Base-by-base conservation (phyloP, 2,329 filamentous ascomycete genomes). In the Pyricularia pennisetigena region DNA sequence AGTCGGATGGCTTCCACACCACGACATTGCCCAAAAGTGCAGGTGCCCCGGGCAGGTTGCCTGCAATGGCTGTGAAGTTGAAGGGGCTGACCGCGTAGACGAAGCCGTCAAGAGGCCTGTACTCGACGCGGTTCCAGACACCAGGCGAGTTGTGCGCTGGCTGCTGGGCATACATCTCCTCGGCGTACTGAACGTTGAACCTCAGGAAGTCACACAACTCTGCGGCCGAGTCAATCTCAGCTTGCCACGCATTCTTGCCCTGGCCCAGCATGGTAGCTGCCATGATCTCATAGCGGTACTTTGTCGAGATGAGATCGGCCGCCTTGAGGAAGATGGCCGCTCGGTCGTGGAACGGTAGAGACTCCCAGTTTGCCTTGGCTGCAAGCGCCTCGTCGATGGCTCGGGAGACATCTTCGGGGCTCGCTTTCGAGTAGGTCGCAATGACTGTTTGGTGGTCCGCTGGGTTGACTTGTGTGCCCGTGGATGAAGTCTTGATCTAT, bases 231-330 rank as follows among this genome's bases (percentile, higher is more conserved):
- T 98, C 94, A 71, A 98, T 98, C 84, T 99, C 94, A n/a, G 95
- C 94, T 80, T 99, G 94, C 93, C 93, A 98, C 65, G 92, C 93
- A 78, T 97, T 98, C 87, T 98, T 98, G 75, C 95, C 94, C 81
- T 99, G 94, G 70, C 94, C 95, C 35, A 97, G 83, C 88, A 98
- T 97, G 16, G 95, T 97, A 63, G 93, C 88, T 8, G 95, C 94
- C 91, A 98, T 97, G 74, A 99, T 87, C 68, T 97, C 93, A 80
- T 97, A 97, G 76, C 95, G 88, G 81, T 99, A 98, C 82, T 98
- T 98, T 71, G 87, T 91, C 68, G 91, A 84, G 73, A 99, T 88
- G 71, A 99, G 83, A 77, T 98, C 94, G 41, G 94, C 94, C 3
- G 95, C 94, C 85, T 97, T 97, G 75, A 98, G 86, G 82, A 98